Evolutionary conservation across 768 basidiomycete genomes (phyloP), one percentile per base, ranked within the genome.

Genomic region (Cystobasidium onofrii): DNA sequence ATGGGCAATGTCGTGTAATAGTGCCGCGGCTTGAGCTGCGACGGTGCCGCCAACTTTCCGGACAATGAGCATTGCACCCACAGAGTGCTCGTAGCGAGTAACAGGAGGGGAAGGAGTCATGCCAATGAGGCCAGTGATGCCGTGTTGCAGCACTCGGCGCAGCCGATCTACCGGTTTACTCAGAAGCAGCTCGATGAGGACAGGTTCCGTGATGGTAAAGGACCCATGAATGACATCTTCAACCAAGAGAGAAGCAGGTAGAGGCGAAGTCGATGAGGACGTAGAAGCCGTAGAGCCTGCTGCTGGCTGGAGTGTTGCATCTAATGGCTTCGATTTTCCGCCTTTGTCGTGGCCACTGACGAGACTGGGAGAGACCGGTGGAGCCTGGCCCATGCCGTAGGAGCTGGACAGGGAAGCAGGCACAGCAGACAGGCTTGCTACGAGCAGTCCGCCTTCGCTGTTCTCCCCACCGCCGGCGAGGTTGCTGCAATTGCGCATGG

Each of bases 11-110:
- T 75, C 75, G 43, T 73, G 70, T 36, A 73, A 43, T 17, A 76
- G 44, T 10, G 76, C 76, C 17, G 76, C 72, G 39, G 71, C 74
- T 63, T 76, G 76, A 23, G 70, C 75, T 72, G 73, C 74, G 13
- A 76, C n/a, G 4, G 23, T 36, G 4, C 69, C 76, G 23, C 74
- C 63, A 12, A 39, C 55, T 20, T 25, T 18, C 23, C 76, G 60
- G 7, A 76, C 76, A 2, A 74, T 36, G 23, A 76, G 54, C 50
- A 73, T 73, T 9, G 76, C 76, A 17, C 76, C 76, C 20, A 76
- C 62, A 1, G 76, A 76, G 29, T 76, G 76, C 6, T 65, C 70
- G 23, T 66, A 73, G 10, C 76, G 60, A 13, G 55, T 73, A 17
- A 76, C 74, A 4, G 76, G 52, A 1, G 64, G 34, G 12, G n/a